Evolutionary conservation across 768 basidiomycete species (phyloP), one percentile per base, ranked within the genome.

Genomic region (Trametes elegans): DNA sequence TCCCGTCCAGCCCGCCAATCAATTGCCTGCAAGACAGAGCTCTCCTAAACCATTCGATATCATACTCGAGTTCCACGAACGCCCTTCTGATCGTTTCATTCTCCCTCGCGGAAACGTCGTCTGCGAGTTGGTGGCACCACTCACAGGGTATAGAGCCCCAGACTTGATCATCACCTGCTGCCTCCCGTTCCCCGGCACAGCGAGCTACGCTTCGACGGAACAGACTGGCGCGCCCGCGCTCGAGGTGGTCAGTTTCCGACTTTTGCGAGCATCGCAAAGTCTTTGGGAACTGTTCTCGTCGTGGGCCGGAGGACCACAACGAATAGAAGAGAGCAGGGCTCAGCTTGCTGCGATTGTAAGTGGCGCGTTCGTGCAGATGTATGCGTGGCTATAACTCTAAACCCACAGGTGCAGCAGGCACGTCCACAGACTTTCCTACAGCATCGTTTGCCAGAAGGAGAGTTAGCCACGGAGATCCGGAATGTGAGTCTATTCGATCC

Each of bases 11-110:
- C 10, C 31, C 49, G 32, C 13, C 36, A 60, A 32, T 10, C 49
- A 23, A 14, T 23, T 34, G 41, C 21, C 50, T 3, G 19, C 55
- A 2, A 28, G 21, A 21, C 44, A 58, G n/a, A 38, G 58, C 26
- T 65, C 79, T 16, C 65, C 76, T 29, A 84, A 79, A 63, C 79
- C 81, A n/a, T 88, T 84, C 62, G 89, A 91, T 64, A 65, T 92
- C 1, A 80, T 90, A 21, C 64, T 92, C 47, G 87, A 88, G 63
- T 90, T 88, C 59, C 71, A 76, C 45, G 89, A 90, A 62, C 70
- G 72, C 5, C 74, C 81, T 3, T 72, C 73, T 38, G 86, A 88
- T 42, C 79, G 83, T n/a, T 85, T 82, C 80, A 61, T 87, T 6
- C 73, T 91, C 49, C 88, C 89, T 47, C 80, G 86, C 28, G 82